Conservation (phyloP, 73 alveolate genomes). For the Paraurostyla sp. region DNA sequence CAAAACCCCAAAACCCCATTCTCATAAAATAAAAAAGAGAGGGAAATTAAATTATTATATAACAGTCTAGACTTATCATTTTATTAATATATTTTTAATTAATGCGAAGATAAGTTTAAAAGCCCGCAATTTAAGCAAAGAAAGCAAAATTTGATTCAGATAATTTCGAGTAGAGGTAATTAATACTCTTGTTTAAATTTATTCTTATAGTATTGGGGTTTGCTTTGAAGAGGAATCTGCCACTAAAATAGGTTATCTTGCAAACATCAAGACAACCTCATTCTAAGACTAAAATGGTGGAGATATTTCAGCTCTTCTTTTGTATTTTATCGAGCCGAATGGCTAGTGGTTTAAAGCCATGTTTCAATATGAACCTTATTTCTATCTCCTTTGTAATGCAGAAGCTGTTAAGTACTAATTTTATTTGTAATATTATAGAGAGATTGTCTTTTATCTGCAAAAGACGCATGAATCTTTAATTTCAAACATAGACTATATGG, state of each 20-base stretch:
- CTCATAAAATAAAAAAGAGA: no score
- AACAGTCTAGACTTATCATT: no score
- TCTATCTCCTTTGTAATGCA: conserved; percentile 86
- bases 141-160: conserved; percentile 51
- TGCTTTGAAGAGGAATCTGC: conserved; percentile 49
- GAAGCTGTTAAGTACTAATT: conserved; percentile 79
- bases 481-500: conserved; percentile 84
- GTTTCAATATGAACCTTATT: conserved; percentile 93
- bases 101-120: conserved; percentile 41
- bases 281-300: conserved; percentile 75
- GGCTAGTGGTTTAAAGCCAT: conserved; percentile 87
- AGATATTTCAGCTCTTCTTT: conserved; percentile 78
- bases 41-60: no score
- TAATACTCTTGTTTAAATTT: not conserved
- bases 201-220: conserved; percentile 52
- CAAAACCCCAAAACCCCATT: no score
- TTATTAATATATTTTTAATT: not conserved
- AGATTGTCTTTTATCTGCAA: conserved; percentile 75
- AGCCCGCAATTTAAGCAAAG: conserved; percentile 62
- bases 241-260: conserved; percentile 75
- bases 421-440: conserved; percentile 51
- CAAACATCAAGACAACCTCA: conserved; percentile 78
- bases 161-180: conserved; percentile 35
- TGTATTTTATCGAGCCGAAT: conserved; percentile 75
- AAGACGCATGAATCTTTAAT: conserved; percentile 80